phyloP scores from a whole-genome alignment of 495 filamentous ascomycete genomes.

The Usnea hakonensis region DNA sequence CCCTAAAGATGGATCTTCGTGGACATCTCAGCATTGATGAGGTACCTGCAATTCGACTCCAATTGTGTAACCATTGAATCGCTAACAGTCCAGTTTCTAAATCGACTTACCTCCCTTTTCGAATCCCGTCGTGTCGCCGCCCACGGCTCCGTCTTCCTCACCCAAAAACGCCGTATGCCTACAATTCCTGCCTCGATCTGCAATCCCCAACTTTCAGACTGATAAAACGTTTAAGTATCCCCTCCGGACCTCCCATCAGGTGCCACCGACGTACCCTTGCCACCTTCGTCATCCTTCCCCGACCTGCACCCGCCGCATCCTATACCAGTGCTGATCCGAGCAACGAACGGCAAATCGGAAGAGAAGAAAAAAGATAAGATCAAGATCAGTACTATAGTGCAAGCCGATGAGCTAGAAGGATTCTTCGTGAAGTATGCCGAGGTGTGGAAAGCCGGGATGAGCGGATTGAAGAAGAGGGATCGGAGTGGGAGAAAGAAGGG shows the following conservation, averaged over 20 bases:
- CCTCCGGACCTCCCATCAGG: constrained; percentile 23
- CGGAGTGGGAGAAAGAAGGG: constrained; percentile 73
- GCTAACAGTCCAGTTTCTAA: constrained; percentile 65
- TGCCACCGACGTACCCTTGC: constrained; percentile 17
- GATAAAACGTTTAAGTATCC: constrained; percentile 12
- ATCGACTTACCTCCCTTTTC: constrained; percentile 67
- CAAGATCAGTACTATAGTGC: constrained; percentile 79
- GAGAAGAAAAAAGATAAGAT: constrained; percentile 49
- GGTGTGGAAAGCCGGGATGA: constrained; percentile 82
- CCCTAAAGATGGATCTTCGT: constrained; percentile 15
- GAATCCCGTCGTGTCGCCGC: constrained; percentile 55
- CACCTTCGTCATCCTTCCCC: constrained; percentile 33
- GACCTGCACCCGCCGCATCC: constrained; percentile 50
- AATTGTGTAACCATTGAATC: not conserved
- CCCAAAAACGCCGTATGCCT: constrained; percentile 68
- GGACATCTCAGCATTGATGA: constrained; percentile 22
- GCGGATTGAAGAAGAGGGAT: constrained; percentile 84
- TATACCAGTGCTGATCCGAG: constrained; percentile 71
- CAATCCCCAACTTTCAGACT: not conserved
- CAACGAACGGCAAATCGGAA: constrained; percentile 65
- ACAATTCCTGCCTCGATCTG: not conserved
- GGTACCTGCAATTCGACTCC: constrained; percentile 1
- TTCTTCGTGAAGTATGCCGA: constrained; percentile 91
- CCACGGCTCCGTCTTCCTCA: constrained; percentile 73
- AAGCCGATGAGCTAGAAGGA: constrained; percentile 60